Evolutionary conservation across 305 asterid genomes (phyloP), one percentile per base, ranked within the genome.

Genomic region (Ilex paraguariensis): DNA sequence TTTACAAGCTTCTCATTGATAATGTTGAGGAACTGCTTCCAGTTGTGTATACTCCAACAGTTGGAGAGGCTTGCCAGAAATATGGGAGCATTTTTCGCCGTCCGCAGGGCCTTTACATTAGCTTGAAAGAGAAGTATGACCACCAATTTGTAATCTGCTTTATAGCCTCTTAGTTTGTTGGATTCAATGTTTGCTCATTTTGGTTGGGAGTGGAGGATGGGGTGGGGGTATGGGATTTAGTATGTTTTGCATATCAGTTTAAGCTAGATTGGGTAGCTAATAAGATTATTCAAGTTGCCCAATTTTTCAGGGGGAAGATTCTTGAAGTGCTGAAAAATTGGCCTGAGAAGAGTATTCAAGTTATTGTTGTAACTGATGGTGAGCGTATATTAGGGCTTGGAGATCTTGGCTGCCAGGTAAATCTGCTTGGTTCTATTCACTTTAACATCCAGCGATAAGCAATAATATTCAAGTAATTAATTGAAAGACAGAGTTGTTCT

Each of bases 381-480:
- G 98, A 92, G 78, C 91, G 98, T 61, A 94, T 94, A 75, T 79
- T 94, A 67, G 99, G 99, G 16, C 97, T 94, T 15, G 99, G 99
- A 46, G 99, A 94, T 77, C 99, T 86, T 53, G 99, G 99, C 67
- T 88, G 98, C 75, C 99, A 93, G 95, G 97, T 93, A 72, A 62
- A 40, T 56, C 61, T 15, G 31, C 56, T 45, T 4, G 3, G 8
- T 66, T 64, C 52, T 30, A 21, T 56, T 30, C 13, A 54, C 32
- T 21, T 54, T n/a, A 30, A 15, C 55, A 40, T 44, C 44, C 33
- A 33, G 36, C 59, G 52, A 42, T 48, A 36, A 36, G 42, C 4
- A 36, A 36, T 36, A 8, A 36, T 36, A 36, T 36, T 36, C 9
- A 36, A 36, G 7, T 36, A 36, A 36, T 36, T 5, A 36, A 4